These are phyloP conservation scores for Pseudocercospora fijiensis DNA, from an alignment of 2,329 filamentous ascomycete genomes.

Conservation along the genomic window DNA sequence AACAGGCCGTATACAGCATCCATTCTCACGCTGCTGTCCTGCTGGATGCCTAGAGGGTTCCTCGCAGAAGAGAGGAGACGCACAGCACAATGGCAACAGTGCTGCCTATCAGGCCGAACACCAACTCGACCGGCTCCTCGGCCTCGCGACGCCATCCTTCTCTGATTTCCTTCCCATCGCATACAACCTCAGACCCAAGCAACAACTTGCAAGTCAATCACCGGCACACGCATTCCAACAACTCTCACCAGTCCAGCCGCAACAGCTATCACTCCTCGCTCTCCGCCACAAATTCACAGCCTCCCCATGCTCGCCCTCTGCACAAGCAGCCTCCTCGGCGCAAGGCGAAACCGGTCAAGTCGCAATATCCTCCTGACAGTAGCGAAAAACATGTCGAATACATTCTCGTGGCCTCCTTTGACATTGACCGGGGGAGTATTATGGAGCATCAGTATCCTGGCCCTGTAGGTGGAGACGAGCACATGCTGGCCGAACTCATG, in stretches of 20 bases:
- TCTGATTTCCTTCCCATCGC: conserved; percentile 39
- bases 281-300: conserved; percentile 9
- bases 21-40: neutral
- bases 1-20: neutral
- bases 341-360: conserved; percentile 40
- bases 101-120: conserved; percentile 34
- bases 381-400: conserved; percentile 94
- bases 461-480: conserved; percentile 92
- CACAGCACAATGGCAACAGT: conserved; percentile 34
- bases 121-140: conserved; percentile 29
- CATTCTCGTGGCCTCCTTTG: conserved; percentile 94
- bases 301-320: conserved; percentile 8
- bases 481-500: conserved; percentile 98
- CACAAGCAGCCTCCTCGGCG: conserved; percentile 13
- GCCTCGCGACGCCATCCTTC: conserved; percentile 39
- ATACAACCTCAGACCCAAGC: conserved; percentile 15
- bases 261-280: conserved; percentile 23
- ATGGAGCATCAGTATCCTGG: conserved; percentile 99
- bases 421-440: conserved; percentile 90
- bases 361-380: conserved; percentile 51
- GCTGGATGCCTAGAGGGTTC: neutral
- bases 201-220: conserved; percentile 17
- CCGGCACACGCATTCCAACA: conserved; percentile 40
- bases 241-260: conserved; percentile 39
- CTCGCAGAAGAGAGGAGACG: neutral